Conservation (phyloP, 495 filamentous ascomycete species). For the Xylaria grammica region DNA sequence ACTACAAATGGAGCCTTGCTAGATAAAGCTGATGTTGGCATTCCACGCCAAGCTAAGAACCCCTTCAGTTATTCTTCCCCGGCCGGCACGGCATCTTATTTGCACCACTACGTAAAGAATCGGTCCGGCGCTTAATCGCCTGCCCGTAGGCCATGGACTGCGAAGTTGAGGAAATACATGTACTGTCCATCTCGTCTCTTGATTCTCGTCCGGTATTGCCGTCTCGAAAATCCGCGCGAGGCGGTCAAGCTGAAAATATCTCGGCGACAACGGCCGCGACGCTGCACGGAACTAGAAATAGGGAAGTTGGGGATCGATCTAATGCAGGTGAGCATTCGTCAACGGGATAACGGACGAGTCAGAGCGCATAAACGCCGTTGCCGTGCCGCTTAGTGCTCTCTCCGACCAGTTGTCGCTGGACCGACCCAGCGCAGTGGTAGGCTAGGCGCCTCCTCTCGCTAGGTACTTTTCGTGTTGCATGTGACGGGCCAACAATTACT, state of each 20-base stretch:
- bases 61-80: not conserved
- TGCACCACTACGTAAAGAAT: too few relatives aligned
- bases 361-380: conserved; percentile 1
- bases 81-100: not conserved
- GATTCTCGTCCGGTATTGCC: conserved; percentile 1
- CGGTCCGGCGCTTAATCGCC: too few relatives aligned
- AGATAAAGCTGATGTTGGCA: not conserved
- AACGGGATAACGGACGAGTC: conserved; percentile 4
- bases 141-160: too few relatives aligned
- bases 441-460: conserved; percentile 13
- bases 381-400: conserved; percentile 4
- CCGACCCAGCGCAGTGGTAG: conserved; percentile 23
- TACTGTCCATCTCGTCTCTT: not conserved
- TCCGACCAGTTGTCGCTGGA: not conserved
- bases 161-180: too few relatives aligned
- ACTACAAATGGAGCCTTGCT: not conserved
- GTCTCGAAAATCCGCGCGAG: not conserved
- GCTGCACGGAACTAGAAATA: conserved; percentile 15
- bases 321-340: conserved; percentile 20
- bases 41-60: not conserved
- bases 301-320: conserved; percentile 6
- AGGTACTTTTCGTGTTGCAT: conserved; percentile 12
- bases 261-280: not conserved
- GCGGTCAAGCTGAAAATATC: conserved; percentile 2
- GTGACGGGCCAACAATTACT: conserved; percentile 19